Evolutionary conservation across 1,139 yeast genomes (phyloP), one percentile per base, ranked within the genome.

Genomic region (Eremothecium cymbalariae): DNA sequence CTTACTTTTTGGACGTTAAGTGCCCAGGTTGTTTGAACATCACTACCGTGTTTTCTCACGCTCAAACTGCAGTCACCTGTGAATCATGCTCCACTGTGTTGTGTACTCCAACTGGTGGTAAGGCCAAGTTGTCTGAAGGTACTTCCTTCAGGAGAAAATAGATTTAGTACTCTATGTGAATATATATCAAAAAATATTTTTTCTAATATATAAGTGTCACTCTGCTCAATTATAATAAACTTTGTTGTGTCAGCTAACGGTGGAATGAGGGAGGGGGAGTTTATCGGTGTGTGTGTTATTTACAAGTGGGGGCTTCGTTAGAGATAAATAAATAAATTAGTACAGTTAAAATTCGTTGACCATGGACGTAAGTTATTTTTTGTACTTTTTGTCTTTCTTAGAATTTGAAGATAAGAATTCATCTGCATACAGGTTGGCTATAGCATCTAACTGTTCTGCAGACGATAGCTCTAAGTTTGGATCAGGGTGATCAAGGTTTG

Each of bases 71-170:
- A 59, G 98, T 90, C 65, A 83, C 96, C 64, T 90, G 98, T 76
- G 97, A 93, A 64, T 79, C 94, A 51, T 90, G 98, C 72, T 82
- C 97, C 59, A 88, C 95, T 55, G 96, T 90, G 52, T 83, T 90
- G 64, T 88, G 97, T 73, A 83, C 93, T 65, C 98, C 98, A 65
- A 85, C 97, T 54, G 98, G 98, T 77, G 98, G 98, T 77, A 90
- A 90, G 79, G 96, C 97, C 64, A 86, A 84, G 73, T 81, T 90
- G 69, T 84, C 97, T 58, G 98, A 90, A 75, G 98, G 98, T 67
- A 82, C 93, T 65, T 90, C 98, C 62, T 90, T 85, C 94, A 86
- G 98, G 81, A 84, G 84, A 74, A 90, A 90, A 83, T 90, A 86
- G 78, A 62, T 55, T 37, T 30, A 37, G 39, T 26, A 37, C 42